phyloP scores from a whole-genome alignment of 202 grass and related monocot species.

The Saccharum hybrid region DNA sequence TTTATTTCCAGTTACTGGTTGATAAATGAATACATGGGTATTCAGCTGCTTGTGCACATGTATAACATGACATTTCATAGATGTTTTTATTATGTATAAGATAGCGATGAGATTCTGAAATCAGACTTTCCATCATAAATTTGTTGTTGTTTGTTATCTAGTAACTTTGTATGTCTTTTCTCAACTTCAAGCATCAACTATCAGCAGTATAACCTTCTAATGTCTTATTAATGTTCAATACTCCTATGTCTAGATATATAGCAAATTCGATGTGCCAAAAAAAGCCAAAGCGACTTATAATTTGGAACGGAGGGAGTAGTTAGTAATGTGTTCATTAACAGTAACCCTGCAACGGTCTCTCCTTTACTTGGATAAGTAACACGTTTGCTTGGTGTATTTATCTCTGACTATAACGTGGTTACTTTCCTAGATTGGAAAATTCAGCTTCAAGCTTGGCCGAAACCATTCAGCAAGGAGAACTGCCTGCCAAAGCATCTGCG shows the following conservation, averaged over 20 bases:
- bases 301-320: background rate
- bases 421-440: conserved; percentile 78
- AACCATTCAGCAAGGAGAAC: conserved; percentile 82
- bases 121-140: background rate
- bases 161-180: conserved; percentile 25
- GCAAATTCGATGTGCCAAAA: too few species aligned
- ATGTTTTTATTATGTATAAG: background rate
- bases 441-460: conserved; percentile 88
- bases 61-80: background rate
- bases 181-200: conserved; percentile 7
- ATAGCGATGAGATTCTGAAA: conserved; percentile 3
- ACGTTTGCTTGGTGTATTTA: background rate
- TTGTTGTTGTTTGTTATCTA: conserved; percentile 4
- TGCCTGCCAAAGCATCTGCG: conserved; percentile 75
- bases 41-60: background rate
- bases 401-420: conserved; percentile 35
- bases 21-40: background rate
- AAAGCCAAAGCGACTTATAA: too few species aligned
- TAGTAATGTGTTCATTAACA: conserved; percentile 8
- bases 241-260: too few species aligned
- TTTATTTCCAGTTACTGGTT: conserved; percentile 11
- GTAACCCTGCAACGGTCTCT: conserved; percentile 4
- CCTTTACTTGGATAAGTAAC: conserved; percentile 28
- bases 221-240: background rate
- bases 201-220: conserved; percentile 4